phyloP scores from a whole-genome alignment of 177 flowering plant species.

The Vitis hybrid region DNA sequence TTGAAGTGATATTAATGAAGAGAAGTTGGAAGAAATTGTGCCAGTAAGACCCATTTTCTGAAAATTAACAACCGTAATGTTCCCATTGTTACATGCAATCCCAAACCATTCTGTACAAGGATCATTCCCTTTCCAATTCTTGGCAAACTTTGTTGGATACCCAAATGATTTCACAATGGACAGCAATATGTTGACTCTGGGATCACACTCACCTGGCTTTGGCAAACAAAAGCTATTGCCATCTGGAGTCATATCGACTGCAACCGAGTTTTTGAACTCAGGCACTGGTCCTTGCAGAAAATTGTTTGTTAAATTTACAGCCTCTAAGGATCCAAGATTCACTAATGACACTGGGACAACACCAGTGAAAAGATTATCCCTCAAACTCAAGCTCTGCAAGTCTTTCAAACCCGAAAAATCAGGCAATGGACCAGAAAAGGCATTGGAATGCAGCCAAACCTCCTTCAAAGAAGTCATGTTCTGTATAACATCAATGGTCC shows the following conservation, averaged over 20 bases:
- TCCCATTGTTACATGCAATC: conserved; percentile 51
- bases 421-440: conserved; percentile 65
- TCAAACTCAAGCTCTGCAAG: conserved; percentile 47
- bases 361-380: conserved; percentile 66
- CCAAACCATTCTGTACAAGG: conserved; percentile 70
- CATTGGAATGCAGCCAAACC: conserved; percentile 65
- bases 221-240: conserved; percentile 76
- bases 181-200: conserved; percentile 44
- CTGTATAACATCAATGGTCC: conserved; percentile 48
- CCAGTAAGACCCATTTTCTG: conserved; percentile 64
- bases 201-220: conserved; percentile 53
- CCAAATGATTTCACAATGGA: conserved; percentile 39
- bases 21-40: conserved; percentile 52
- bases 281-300: conserved; percentile 78
- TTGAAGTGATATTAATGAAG: conserved; percentile 45
- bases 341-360: conserved; percentile 47
- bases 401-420: conserved; percentile 50
- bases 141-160: conserved; percentile 57
- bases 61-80: conserved; percentile 57
- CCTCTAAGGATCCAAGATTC: conserved; percentile 36
- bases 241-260: conserved; percentile 44
- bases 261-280: conserved; percentile 40
- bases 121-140: conserved; percentile 69
- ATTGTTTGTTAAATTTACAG: conserved; percentile 79
- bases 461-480: conserved; percentile 65